phyloP scores from a whole-genome alignment of 306 rosid genomes.

The Sicyos baderoa region DNA sequence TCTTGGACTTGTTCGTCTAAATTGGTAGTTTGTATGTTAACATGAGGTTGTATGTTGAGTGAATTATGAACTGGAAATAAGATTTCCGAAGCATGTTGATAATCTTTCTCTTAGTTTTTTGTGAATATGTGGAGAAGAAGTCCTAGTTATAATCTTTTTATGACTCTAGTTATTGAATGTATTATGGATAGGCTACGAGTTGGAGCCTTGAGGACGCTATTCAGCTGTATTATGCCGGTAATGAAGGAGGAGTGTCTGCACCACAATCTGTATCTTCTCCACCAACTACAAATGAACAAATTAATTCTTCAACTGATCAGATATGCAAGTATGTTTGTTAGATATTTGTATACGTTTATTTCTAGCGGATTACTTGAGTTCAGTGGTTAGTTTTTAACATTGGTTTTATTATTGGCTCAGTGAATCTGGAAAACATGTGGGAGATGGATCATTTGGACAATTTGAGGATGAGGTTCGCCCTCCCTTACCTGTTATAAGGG shows the following conservation, averaged over 20 bases:
- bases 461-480: slow-evolving; percentile 80
- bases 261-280: slow-evolving; percentile 27
- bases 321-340: slow-evolving; percentile 30
- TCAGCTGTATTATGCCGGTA: slow-evolving; percentile 73
- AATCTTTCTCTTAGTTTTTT: background rate
- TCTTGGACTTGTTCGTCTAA: background rate
- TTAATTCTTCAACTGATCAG: slow-evolving; percentile 34
- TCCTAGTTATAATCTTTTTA: background rate
- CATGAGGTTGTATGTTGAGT: background rate
- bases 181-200: slow-evolving; percentile 64
- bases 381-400: slow-evolving; percentile 1
- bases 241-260: slow-evolving; percentile 41
- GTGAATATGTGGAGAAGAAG: background rate
- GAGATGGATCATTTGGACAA: slow-evolving; percentile 35
- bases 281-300: slow-evolving; percentile 30
- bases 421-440: slow-evolving; percentile 31
- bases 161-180: background rate
- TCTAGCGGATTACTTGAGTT: background rate
- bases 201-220: slow-evolving; percentile 96
- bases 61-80: background rate
- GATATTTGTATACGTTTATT: background rate
- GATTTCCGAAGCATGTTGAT: background rate
- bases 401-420: slow-evolving; percentile 29
- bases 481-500: slow-evolving; percentile 89
- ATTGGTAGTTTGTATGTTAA: background rate